These are phyloP conservation scores for Ehretia macrophylla DNA, from an alignment of 257 asterid species.

Conservation along the genomic window DNA sequence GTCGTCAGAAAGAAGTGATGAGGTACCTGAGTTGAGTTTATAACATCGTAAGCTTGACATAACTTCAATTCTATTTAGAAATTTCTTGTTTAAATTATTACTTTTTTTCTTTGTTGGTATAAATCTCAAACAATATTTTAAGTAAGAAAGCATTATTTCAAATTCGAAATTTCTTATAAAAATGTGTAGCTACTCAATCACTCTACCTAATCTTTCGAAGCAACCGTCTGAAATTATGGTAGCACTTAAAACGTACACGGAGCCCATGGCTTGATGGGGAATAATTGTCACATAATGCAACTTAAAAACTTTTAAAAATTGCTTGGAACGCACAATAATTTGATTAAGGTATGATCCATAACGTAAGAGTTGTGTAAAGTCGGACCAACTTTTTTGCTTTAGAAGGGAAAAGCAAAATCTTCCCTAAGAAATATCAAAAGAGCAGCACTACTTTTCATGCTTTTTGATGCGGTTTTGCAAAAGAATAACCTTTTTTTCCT, in stretches of 20 bases:
- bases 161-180: too few relatives aligned
- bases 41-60: too few relatives aligned
- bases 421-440: conserved; percentile 38
- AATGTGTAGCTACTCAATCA: too few relatives aligned
- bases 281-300: conserved; percentile 20
- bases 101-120: too few relatives aligned
- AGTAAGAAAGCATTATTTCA: too few relatives aligned
- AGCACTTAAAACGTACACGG: not conserved
- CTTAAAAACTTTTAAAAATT: not conserved
- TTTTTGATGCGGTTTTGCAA: conserved; percentile 47
- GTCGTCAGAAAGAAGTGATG: too few relatives aligned
- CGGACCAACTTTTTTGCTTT: conserved; percentile 29
- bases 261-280: not conserved
- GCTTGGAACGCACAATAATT: conserved; percentile 16
- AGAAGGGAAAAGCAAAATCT: conserved; percentile 26
- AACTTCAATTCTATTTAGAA: too few relatives aligned
- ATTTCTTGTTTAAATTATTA: too few relatives aligned
- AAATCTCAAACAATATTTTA: too few relatives aligned
- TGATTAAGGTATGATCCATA: conserved; percentile 30
- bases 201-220: too few relatives aligned
- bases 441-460: conserved; percentile 56
- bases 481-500: conserved; percentile 28
- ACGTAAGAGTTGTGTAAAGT: conserved; percentile 36
- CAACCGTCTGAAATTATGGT: not conserved
- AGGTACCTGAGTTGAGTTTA: too few relatives aligned